Conservation (phyloP, 495 filamentous ascomycete genomes). For the Penicillium lagena region DNA sequence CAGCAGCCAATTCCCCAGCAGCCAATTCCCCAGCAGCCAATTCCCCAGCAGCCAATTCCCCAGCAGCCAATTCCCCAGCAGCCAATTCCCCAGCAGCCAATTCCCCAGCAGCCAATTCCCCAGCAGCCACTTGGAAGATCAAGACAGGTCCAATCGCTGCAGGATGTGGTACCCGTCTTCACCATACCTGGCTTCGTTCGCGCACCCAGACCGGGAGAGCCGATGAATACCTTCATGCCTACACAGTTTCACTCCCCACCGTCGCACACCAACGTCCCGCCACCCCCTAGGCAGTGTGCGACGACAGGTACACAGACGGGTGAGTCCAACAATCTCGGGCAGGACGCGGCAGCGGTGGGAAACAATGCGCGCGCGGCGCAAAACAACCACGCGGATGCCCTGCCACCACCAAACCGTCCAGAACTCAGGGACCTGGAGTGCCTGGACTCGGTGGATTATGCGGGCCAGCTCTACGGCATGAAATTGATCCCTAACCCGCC, state of each 20-base stretch:
- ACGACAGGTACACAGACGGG: too few species aligned
- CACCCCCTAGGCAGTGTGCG: too few species aligned
- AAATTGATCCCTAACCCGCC: slow-evolving; percentile 62
- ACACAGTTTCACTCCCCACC: too few species aligned
- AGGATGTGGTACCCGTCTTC: too few species aligned
- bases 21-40: slow-evolving; percentile 6
- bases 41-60: slow-evolving; percentile 10
- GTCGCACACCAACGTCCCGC: too few species aligned
- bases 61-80: slow-evolving; percentile 3
- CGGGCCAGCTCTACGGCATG: slow-evolving; percentile 48
- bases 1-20: slow-evolving; percentile 10
- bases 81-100: background rate
- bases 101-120: slow-evolving; percentile 6
- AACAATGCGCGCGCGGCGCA: slow-evolving; percentile 5
- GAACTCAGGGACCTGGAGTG: slow-evolving; percentile 4
- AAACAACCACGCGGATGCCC: background rate
- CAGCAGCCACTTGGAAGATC: slow-evolving; percentile 11
- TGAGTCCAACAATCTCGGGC: background rate
- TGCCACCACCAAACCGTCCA: background rate
- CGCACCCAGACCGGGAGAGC: slow-evolving; percentile 3
- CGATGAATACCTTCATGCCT: slow-evolving; percentile 16
- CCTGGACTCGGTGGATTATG: slow-evolving; percentile 6
- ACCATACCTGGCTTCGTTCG: slow-evolving; percentile 7
- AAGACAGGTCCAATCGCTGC: background rate
- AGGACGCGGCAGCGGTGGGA: slow-evolving; percentile 2